phyloP scores from a whole-genome alignment of 768 basidiomycete genomes.

The Hygrophorus russula region DNA sequence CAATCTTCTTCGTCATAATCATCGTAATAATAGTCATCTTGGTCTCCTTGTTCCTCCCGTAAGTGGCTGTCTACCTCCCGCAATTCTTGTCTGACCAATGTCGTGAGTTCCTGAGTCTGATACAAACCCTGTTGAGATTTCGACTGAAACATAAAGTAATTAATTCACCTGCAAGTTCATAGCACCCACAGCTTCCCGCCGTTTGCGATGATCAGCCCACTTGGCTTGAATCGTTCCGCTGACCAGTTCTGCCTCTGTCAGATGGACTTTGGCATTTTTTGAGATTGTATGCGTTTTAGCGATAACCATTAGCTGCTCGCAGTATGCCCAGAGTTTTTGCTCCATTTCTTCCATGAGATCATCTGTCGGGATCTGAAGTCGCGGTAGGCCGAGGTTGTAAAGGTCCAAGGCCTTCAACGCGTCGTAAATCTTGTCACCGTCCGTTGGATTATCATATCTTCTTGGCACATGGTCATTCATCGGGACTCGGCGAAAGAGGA shows the following conservation, averaged over 20 bases:
- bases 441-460: conserved; percentile 7
- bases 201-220: conserved; percentile 29
- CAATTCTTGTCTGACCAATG: conserved; percentile 23
- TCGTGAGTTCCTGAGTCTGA: conserved; percentile 28
- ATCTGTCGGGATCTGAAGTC: conserved; percentile 8
- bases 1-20: conserved; percentile 13
- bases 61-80: conserved; percentile 8
- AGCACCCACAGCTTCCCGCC: conserved; percentile 25
- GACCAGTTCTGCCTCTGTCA: conserved; percentile 31
- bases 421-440: conserved; percentile 11
- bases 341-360: conserved; percentile 24
- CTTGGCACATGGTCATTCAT: conserved; percentile 19
- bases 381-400: conserved; percentile 21
- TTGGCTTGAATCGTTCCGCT: conserved; percentile 35
- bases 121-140: conserved; percentile 2
- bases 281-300: conserved; percentile 24
- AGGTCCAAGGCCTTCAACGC: conserved; percentile 17
- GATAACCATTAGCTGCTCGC: conserved; percentile 20
- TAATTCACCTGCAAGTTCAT: conserved; percentile 33
- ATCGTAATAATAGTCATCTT: conserved; percentile 15
- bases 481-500: conserved; percentile 33
- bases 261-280: conserved; percentile 20
- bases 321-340: conserved; percentile 24
- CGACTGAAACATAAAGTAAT: background rate
- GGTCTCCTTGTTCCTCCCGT: conserved; percentile 15